Conservation (phyloP, 2,329 filamentous ascomycete species). For the Claviceps purpurea region DNA sequence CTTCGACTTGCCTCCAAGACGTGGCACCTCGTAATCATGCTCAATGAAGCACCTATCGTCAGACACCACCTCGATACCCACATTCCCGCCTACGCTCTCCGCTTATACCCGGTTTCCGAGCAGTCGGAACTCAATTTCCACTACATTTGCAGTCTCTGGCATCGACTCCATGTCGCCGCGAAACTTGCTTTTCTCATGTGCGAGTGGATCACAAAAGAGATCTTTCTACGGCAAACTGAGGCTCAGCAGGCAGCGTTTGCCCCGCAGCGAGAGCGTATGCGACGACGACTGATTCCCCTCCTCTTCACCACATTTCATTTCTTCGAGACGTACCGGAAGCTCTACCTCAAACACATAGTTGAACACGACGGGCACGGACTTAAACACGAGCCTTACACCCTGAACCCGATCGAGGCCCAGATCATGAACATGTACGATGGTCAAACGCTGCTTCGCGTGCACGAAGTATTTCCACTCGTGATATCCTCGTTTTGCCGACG, state of each 20-base stretch:
- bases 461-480: constrained; percentile 51
- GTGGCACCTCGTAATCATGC: constrained; percentile 45
- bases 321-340: constrained; percentile 49
- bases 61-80: constrained; percentile 46
- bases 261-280: constrained; percentile 49
- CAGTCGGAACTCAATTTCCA: constrained; percentile 39
- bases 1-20: constrained; percentile 44
- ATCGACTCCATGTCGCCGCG: constrained; percentile 49
- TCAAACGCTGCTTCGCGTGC: constrained; percentile 46
- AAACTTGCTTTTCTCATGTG: constrained; percentile 50
- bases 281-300: constrained; percentile 47
- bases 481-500: constrained; percentile 51
- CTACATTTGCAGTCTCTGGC: constrained; percentile 51
- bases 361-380: constrained; percentile 39
- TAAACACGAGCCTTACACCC: constrained; percentile 38
- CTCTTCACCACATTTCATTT: constrained; percentile 56
- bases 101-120: constrained; percentile 43
- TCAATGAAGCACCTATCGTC: constrained; percentile 48
- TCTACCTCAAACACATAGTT: constrained; percentile 43
- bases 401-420: constrained; percentile 48
- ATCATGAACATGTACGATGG: constrained; percentile 55
- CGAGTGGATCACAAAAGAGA: constrained; percentile 51
- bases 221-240: constrained; percentile 46
- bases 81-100: constrained; percentile 45
- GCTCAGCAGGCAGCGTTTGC: constrained; percentile 43